Evolutionary conservation across 371 early-diverging fungal genomes (phyloP).

Genomic region (Lichtheimia ramosa): DNA sequence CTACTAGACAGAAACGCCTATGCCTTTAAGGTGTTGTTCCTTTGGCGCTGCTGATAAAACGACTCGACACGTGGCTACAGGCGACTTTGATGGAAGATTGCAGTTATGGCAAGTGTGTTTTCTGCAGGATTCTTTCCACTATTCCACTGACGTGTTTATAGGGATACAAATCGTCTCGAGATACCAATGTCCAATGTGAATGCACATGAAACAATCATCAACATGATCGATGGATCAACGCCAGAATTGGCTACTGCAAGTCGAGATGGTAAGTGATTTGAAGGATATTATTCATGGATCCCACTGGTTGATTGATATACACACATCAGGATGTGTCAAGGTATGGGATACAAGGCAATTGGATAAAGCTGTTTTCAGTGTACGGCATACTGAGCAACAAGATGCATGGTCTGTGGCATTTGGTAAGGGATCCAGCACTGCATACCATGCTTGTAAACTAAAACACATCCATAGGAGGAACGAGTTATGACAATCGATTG

Average conservation of each 20-base stretch:
- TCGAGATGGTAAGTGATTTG: conserved; percentile 59
- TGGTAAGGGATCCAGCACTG: no score
- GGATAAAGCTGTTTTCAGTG: conserved; percentile 64
- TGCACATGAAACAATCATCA: conserved; percentile 77
- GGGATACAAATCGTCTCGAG: conserved; percentile 72
- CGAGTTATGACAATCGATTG: conserved; percentile 11
- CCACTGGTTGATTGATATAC: background rate
- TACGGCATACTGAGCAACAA: conserved; percentile 45
- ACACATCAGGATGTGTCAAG: conserved; percentile 58
- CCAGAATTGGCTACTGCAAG: conserved; percentile 76
- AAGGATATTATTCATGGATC: background rate
- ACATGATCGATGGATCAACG: conserved; percentile 72
- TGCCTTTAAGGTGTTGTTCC: conserved; percentile 68
- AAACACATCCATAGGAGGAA: background rate
- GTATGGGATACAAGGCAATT: conserved; percentile 81
- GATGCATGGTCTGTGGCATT: conserved; percentile 84
- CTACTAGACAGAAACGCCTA: conserved; percentile 44
- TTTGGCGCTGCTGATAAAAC: conserved; percentile 60
- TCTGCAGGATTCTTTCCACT: background rate
- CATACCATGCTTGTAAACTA: no score
- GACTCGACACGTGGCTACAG: conserved; percentile 67
- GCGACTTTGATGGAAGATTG: conserved; percentile 75
- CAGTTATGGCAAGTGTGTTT: conserved; percentile 50
- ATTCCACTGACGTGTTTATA: conserved; percentile 10
- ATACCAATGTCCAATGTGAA: conserved; percentile 58